These are phyloP conservation scores for Mortierella sp. DNA, from an alignment of 371 early-diverging fungal genomes.

Conservation along the genomic window DNA sequence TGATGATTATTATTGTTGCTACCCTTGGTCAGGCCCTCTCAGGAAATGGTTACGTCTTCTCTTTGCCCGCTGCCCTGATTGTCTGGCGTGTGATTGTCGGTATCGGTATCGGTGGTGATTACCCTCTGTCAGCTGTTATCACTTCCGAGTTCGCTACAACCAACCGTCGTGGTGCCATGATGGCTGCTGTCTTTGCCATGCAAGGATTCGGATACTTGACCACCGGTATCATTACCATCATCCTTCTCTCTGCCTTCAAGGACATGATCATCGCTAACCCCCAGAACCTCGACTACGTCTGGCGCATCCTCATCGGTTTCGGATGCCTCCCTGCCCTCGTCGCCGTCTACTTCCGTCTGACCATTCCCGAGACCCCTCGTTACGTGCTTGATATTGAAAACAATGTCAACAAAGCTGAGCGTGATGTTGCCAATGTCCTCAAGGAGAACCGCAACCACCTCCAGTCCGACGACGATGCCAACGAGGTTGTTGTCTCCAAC, in stretches of 20 bases:
- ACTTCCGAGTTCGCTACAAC: conserved; percentile 90
- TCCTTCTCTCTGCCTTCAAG: conserved; percentile 81
- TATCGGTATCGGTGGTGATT: conserved; percentile 90
- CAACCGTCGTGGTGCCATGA: conserved; percentile 77
- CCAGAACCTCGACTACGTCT: conserved; percentile 79
- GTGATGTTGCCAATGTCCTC: conserved; percentile 57
- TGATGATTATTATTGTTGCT: conserved; percentile 83
- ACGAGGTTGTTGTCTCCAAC: conserved; percentile 20
- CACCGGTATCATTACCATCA: conserved; percentile 78
- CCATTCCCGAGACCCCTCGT: conserved; percentile 94
- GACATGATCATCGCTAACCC: conserved; percentile 64
- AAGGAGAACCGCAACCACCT: conserved; percentile 50
- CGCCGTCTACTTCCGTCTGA: conserved; percentile 90
- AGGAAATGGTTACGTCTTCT: conserved; percentile 67
- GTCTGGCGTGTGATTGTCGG: conserved; percentile 90
- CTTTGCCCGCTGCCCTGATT: conserved; percentile 77
- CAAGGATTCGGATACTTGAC: conserved; percentile 92
- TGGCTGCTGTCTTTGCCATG: conserved; percentile 92
- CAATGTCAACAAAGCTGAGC: conserved; percentile 73
- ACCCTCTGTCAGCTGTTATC: conserved; percentile 87
- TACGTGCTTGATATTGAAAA: conserved; percentile 82
- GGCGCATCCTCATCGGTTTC: conserved; percentile 86
- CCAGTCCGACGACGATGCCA: conserved; percentile 43
- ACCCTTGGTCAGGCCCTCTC: conserved; percentile 87
- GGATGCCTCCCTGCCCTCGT: conserved; percentile 87